Evolutionary conservation across 148 eudicot species (phyloP), one percentile per base, ranked within the genome.

Genomic region (Heliosperma pusillum): DNA sequence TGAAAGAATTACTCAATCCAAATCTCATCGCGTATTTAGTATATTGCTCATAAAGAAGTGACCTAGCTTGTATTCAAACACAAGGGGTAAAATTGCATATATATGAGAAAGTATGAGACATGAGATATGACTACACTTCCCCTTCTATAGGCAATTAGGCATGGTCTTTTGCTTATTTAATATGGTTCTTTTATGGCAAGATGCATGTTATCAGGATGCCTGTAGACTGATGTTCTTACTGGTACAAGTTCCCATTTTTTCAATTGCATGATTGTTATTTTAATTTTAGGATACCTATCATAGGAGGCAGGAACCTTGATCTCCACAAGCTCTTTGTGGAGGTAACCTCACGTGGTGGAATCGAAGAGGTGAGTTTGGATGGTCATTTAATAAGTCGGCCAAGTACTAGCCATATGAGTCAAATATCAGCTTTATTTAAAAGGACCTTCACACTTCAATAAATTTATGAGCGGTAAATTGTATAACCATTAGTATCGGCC

Each of bases 281-380:
- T 79, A 15, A 58, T 77, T 78, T 56, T 74, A 92, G 99, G 99
- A 82, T 95, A 69, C 99, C 97, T 7, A 84, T 90, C 76, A 89
- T 95, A 27, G 98, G 97, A 4, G 99, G 99, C 70, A 86, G 73
- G 80, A 93, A 88, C 50, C 93, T 95, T 79, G 96, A 95, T 83
- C 82, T 95, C 79, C 92, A 92, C 82, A 88, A 85, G 82, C 93
- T 95, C 75, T 95, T 95, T 77, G 89, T 95, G 72, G 99, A 95
- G 84, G 99, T 95, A 26, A 95, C 99, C 82, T 75, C 89, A n/a
- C 97, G 97, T 79, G 99, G 99, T 69, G 99, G 97, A 65, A 77
- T 95, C 27, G 88, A 85, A 53, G 86, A 88, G 97, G 97, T 92
- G 74, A 71, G 73, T 71, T 20, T 63, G 20, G 45, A 11, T n/a